phyloP scores from a whole-genome alignment of 2,329 filamentous ascomycete genomes.

The Ophiostoma piceae region DNA sequence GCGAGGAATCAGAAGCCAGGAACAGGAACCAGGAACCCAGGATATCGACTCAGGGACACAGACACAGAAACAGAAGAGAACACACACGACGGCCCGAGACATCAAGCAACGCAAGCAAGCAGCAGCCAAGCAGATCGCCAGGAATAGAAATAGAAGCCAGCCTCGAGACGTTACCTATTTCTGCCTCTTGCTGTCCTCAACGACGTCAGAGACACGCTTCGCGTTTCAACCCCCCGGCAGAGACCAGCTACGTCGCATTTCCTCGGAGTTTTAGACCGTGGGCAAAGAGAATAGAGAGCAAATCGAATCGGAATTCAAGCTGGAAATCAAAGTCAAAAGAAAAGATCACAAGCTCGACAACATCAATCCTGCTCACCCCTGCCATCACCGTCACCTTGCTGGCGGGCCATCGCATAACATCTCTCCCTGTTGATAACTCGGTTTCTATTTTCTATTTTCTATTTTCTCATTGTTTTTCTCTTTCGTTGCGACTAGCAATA shows the following conservation, averaged over 20 bases:
- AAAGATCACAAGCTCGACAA: background rate
- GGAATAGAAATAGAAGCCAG: background rate
- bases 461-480: background rate
- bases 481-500: background rate
- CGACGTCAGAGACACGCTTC: constrained; percentile 17
- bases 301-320: too few species aligned
- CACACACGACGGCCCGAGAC: constrained; percentile 4
- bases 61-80: background rate
- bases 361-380: background rate
- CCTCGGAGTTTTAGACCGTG: background rate
- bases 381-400: constrained; percentile 5
- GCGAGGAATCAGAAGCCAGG: background rate
- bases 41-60: background rate
- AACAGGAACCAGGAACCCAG: background rate
- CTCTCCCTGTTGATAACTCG: background rate
- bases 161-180: background rate
- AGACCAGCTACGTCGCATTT: constrained; percentile 16
- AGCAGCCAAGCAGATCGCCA: background rate
- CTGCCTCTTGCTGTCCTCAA: constrained; percentile 6
- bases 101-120: background rate
- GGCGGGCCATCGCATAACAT: background rate
- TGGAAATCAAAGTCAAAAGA: too few species aligned
- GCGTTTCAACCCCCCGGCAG: constrained; percentile 16
- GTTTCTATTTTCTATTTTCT: too few species aligned
- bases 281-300: too few species aligned